These are phyloP conservation scores for Tremella mesenterica DNA, from an alignment of 768 basidiomycete genomes.

Conservation along the genomic window DNA sequence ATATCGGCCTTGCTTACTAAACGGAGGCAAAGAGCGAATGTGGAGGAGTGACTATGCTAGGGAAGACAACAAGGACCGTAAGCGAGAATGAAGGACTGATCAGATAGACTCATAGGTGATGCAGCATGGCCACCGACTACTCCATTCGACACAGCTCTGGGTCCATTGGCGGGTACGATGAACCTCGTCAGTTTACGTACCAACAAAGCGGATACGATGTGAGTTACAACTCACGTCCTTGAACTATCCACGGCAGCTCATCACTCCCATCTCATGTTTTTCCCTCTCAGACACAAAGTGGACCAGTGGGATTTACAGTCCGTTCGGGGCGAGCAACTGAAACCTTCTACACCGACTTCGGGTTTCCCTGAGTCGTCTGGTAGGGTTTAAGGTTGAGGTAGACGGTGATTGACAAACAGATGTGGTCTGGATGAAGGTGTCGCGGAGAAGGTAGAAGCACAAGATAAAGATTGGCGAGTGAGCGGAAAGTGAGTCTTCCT, in stretches of 20 bases:
- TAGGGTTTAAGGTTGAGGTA: too few species aligned
- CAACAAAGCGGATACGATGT: slow-evolving; percentile 87
- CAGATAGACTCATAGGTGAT: slow-evolving; percentile 73
- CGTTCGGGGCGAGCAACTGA: too few species aligned
- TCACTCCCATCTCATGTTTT: too few species aligned
- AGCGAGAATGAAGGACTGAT: slow-evolving; percentile 3
- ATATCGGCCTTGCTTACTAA: too few species aligned
- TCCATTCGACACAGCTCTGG: slow-evolving; percentile 63
- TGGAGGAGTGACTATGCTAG: too few species aligned
- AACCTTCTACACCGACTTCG: too few species aligned
- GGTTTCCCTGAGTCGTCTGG: too few species aligned
- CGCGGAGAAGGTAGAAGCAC: slow-evolving; percentile 60
- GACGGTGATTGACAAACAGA: slow-evolving; percentile 9
- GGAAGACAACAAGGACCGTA: background rate
- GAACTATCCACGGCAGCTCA: too few species aligned
- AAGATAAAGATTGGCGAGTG: slow-evolving; percentile 41
- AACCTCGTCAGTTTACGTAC: slow-evolving; percentile 78
- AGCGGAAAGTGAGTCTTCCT: slow-evolving; percentile 37
- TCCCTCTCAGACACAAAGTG: too few species aligned
- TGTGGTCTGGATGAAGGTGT: slow-evolving; percentile 66
- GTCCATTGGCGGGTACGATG: slow-evolving; percentile 69
- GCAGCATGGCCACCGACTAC: slow-evolving; percentile 77
- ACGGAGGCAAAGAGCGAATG: too few species aligned
- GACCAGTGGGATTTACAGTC: too few species aligned
- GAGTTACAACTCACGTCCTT: slow-evolving; percentile 15